Percentiles rank a stretch among this genome's conserved stretches.
These are phyloP conservation scores for Cladosporium sp. DNA, from an alignment of 2,329 filamentous ascomycete genomes.

Conservation along the genomic window DNA sequence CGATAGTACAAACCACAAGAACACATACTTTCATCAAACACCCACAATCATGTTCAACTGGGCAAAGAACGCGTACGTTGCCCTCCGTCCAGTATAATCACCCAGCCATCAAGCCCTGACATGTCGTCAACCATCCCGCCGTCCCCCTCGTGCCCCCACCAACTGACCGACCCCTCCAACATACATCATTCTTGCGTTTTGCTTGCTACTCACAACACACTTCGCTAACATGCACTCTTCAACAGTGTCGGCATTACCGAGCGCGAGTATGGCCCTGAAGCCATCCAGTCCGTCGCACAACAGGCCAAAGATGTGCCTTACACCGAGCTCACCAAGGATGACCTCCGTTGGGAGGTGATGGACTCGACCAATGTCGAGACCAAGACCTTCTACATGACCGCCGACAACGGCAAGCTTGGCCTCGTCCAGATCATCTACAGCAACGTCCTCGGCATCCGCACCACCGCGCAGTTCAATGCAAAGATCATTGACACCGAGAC, in stretches of 20 bases:
- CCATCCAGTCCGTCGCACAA: conserved; percentile 78
- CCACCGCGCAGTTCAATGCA: conserved; percentile 87
- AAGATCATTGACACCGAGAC: conserved; percentile 78
- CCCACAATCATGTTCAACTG: conserved; percentile 74
- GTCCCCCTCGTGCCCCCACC: conserved; percentile 24
- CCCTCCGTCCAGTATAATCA: not conserved
- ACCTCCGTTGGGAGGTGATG: conserved; percentile 77
- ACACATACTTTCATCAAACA: not conserved
- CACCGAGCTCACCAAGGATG: conserved; percentile 70
- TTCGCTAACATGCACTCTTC: not conserved
- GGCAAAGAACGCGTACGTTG: conserved; percentile 81
- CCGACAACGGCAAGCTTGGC: conserved; percentile 70
- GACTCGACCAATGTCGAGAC: conserved; percentile 90
- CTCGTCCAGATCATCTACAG: conserved; percentile 94
- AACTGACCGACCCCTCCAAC: conserved; percentile 26
- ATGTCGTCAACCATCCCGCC: conserved; percentile 10
- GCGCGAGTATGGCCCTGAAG: conserved; percentile 87
- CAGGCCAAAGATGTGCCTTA: conserved; percentile 68
- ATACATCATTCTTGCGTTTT: not conserved
- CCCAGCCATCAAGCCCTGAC: not conserved
- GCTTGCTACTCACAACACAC: not conserved
- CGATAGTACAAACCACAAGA: not conserved
- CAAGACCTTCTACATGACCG: conserved; percentile 85
- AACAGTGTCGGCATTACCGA: conserved; percentile 87
- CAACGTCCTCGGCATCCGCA: conserved; percentile 86